These are phyloP conservation scores for Wickerhamomyces rabaulensis DNA, from an alignment of 805 yeast genomes.

Conservation along the genomic window DNA sequence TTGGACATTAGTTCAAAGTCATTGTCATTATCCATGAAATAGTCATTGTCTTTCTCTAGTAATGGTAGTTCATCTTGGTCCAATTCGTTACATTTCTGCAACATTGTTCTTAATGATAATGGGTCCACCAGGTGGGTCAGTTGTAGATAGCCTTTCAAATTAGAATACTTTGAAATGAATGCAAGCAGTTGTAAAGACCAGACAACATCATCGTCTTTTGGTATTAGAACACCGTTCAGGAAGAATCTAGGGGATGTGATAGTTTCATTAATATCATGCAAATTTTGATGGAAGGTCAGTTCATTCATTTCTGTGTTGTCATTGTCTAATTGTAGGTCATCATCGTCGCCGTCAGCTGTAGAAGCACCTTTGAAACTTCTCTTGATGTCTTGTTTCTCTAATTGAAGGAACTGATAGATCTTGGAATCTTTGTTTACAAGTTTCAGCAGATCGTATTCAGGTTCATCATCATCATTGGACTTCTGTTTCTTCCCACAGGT, in stretches of 20 bases:
- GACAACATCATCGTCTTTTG: conserved; percentile 87
- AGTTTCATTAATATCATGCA: conserved; percentile 19
- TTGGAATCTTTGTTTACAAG: conserved; percentile 1
- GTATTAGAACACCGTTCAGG: conserved; percentile 70
- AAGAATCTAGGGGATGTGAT: conserved; percentile 47
- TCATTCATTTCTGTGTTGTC: conserved; percentile 6
- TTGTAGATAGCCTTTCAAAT: conserved; percentile 68
- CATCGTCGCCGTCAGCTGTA: background rate
- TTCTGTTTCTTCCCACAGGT: background rate
- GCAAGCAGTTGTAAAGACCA: conserved; percentile 93
- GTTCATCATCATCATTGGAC: background rate
- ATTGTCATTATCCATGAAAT: conserved; percentile 35
- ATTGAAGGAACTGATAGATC: background rate
- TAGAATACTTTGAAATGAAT: conserved; percentile 86
- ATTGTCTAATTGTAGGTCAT: background rate
- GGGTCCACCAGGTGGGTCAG: conserved; percentile 70
- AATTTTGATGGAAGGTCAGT: conserved; percentile 6
- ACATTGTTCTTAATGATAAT: conserved; percentile 46
- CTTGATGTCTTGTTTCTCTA: background rate
- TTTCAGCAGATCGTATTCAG: background rate
- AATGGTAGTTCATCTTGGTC: conserved; percentile 23
- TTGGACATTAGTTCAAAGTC: conserved; percentile 25
- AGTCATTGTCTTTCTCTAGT: conserved; percentile 30
- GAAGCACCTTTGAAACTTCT: background rate
- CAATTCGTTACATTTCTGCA: background rate